Evolutionary conservation across 441 rosid genomes (phyloP).

Genomic region (Mallotus repandus): DNA sequence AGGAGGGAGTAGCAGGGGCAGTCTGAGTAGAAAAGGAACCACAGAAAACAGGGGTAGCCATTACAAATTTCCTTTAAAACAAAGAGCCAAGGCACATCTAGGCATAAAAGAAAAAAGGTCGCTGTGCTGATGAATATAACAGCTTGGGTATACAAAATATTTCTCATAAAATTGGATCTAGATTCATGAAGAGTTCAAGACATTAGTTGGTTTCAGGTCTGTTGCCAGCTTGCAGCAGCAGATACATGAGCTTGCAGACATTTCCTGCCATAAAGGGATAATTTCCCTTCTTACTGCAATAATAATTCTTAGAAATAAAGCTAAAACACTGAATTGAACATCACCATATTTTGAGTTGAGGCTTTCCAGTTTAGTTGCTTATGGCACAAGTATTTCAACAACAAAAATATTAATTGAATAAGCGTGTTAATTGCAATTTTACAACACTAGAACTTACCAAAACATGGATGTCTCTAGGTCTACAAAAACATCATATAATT

Average conservation of each 20-base stretch:
- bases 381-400: background rate
- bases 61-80: too few relatives aligned
- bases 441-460: background rate
- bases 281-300: background rate
- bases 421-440: background rate
- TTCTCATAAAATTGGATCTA: background rate
- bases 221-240: background rate
- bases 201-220: background rate
- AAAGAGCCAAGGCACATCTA: too few relatives aligned
- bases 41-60: too few relatives aligned
- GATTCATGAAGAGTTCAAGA: background rate
- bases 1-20: too few relatives aligned
- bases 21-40: too few relatives aligned
- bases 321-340: background rate
- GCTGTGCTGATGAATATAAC: too few relatives aligned
- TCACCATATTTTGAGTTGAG: too few relatives aligned
- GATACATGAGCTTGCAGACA: background rate
- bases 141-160: too few relatives aligned
- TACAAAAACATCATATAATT: conserved; percentile 16
- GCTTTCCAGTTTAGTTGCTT: background rate
- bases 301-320: background rate
- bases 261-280: background rate
- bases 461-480: background rate
- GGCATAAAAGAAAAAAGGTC: too few relatives aligned
- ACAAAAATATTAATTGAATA: too few relatives aligned